These are phyloP conservation scores for Trichoderma koningiopsis DNA, from an alignment of 2,329 filamentous ascomycete species.

Conservation along the genomic window DNA sequence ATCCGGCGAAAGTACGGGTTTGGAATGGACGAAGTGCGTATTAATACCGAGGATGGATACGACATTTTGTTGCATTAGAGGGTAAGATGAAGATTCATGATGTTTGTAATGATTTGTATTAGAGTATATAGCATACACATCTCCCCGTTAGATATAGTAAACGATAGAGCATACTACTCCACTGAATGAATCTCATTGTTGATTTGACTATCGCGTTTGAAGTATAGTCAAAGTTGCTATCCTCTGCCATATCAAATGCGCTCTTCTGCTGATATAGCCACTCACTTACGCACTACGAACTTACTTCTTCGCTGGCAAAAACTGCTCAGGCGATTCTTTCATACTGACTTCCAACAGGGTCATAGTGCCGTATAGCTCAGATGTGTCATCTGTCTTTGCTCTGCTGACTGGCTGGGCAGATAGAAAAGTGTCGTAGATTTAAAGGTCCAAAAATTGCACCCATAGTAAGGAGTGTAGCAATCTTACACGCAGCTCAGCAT, in stretches of 20 bases:
- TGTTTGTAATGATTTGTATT: neutral
- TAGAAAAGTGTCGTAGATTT: no score
- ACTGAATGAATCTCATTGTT: neutral
- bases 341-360: slow-evolving; percentile 38
- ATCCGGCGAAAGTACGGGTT: slow-evolving; percentile 72
- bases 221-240: neutral
- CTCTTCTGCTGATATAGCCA: neutral
- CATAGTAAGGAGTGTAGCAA: no score
- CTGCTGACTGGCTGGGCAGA: no score
- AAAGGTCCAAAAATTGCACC: no score
- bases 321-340: slow-evolving; percentile 23
- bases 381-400: no score
- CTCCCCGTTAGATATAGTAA: neutral
- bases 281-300: no score
- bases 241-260: neutral
- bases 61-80: slow-evolving; percentile 62
- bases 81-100: neutral
- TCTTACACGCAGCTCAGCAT: no score
- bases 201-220: neutral
- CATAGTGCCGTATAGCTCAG: no score
- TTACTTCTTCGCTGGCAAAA: neutral
- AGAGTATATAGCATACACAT: slow-evolving; percentile 21
- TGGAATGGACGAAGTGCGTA: slow-evolving; percentile 62
- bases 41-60: slow-evolving; percentile 65
- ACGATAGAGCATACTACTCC: slow-evolving; percentile 10